A percentile compares a stretch with the other conserved stretches of the same genome.
phyloP scores from a whole-genome alignment of 768 basidiomycete species.

The Mycena rebaudengoi region DNA sequence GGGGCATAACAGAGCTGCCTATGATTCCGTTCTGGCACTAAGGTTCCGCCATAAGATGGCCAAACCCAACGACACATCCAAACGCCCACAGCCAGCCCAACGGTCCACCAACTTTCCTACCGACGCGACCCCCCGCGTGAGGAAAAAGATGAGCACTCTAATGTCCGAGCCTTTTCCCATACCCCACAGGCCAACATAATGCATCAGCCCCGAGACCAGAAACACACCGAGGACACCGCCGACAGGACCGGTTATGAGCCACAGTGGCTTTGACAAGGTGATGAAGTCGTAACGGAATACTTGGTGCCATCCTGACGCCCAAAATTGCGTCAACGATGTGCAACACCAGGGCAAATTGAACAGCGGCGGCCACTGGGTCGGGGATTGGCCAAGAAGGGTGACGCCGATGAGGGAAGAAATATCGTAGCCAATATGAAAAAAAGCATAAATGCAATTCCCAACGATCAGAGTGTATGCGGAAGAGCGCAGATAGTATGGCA shows the following conservation, averaged over 20 bases:
- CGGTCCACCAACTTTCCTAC: slow-evolving; percentile 56
- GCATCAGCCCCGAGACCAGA: slow-evolving; percentile 64
- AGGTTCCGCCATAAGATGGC: slow-evolving; percentile 57
- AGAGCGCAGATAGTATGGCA: slow-evolving; percentile 54
- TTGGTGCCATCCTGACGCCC: slow-evolving; percentile 77
- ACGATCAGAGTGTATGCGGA: slow-evolving; percentile 50
- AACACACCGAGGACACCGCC: slow-evolving; percentile 68
- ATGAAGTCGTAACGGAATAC: slow-evolving; percentile 67
- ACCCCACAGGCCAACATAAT: slow-evolving; percentile 65
- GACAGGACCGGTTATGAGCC: slow-evolving; percentile 52
- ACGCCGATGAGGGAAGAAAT: slow-evolving; percentile 53
- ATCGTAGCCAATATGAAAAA: slow-evolving; percentile 55
- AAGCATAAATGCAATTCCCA: slow-evolving; percentile 53
- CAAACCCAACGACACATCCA: slow-evolving; percentile 55
- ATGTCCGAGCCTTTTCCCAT: slow-evolving; percentile 64
- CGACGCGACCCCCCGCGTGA: slow-evolving; percentile 64
- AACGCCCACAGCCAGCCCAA: slow-evolving; percentile 63
- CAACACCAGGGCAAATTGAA: slow-evolving; percentile 66
- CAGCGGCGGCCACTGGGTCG: slow-evolving; percentile 68
- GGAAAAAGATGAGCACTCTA: slow-evolving; percentile 58
- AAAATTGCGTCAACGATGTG: slow-evolving; percentile 68
- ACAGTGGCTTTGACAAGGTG: slow-evolving; percentile 49
- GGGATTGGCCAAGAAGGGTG: slow-evolving; percentile 55
- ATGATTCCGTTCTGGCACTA: slow-evolving; percentile 52
- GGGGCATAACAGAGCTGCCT: slow-evolving; percentile 46